Evolutionary conservation across 331 rosid genomes (phyloP).

Genomic region (Cydonia oblonga): DNA sequence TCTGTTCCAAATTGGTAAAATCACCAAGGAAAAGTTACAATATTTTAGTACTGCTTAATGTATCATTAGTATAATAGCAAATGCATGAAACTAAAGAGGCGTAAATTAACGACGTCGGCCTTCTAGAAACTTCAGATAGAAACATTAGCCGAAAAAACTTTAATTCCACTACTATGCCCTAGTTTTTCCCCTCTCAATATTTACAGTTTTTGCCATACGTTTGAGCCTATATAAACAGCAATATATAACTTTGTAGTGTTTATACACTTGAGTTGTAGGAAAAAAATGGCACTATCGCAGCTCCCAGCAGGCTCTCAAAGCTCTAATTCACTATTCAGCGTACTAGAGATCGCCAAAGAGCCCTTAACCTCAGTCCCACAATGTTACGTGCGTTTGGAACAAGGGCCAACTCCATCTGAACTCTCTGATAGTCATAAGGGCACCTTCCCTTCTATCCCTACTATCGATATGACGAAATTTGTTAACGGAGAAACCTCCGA

Average conservation of each 20-base stretch:
- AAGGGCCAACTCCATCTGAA: constrained; percentile 7
- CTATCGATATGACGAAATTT: constrained; percentile 32
- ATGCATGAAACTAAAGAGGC: too few species aligned
- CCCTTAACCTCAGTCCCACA: constrained; percentile 31
- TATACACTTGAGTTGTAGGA: neutral
- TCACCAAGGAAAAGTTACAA: too few species aligned
- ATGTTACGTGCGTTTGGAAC: constrained; percentile 18
- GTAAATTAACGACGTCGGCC: neutral
- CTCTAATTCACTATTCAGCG: constrained; percentile 26
- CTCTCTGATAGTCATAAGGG: neutral
- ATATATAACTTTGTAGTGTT: neutral
- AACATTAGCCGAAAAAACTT: neutral
- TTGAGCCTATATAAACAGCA: neutral
- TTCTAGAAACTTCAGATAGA: neutral
- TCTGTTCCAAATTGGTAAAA: too few species aligned
- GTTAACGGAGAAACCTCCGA: neutral
- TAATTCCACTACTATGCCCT: neutral
- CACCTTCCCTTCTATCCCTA: constrained; percentile 26
- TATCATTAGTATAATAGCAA: too few species aligned
- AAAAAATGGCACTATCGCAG: constrained; percentile 21
- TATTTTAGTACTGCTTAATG: too few species aligned
- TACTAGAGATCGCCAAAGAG: constrained; percentile 22
- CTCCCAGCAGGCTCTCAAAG: neutral
- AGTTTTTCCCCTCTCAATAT: neutral
- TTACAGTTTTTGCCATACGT: neutral